Evolutionary conservation across 2,329 filamentous ascomycete genomes (phyloP), one percentile per base, ranked within the genome.

Genomic region (Aspergillus costaricaensis): DNA sequence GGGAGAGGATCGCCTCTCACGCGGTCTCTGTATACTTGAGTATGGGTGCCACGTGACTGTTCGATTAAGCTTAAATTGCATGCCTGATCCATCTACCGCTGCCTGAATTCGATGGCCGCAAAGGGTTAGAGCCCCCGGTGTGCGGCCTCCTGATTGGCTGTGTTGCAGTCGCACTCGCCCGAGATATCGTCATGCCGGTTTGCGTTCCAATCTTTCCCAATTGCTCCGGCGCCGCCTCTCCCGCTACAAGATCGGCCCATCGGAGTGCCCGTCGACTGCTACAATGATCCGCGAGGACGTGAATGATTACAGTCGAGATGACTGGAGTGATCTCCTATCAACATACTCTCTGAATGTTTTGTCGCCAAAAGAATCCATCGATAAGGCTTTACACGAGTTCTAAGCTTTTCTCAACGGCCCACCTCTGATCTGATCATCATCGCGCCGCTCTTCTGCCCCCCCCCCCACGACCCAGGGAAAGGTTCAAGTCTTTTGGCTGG

Each of bases 81-180:
- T 44, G 39, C 53, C 53, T 50, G 53, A 55, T 32, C 23, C 39
- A 30, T 25, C 41, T n/a, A 55, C 17, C n/a, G 15, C 53, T 55
- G 53, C 53, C 53, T 55, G 53, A 55, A 32, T 47, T 27, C 30
- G 12, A 41, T 19, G 53, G 53, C 53, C n/a, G 53, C 52, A n/a
- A 43, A 41, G 25, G 38, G 23, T 17, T 25, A 15, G 23, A 23
- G 19, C 25, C 53, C 32, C 39, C 41, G 17, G 39, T 32, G 30
- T 59, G 39, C 30, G 19, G 12, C 15, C 43, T 52, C 32, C 21
- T 61, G 59, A 61, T 61, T 63, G 56, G 59, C 47, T 38, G 39
- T n/a, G 10, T 14, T 27, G 58, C 32, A 47, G 51, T 50, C 32
- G 15, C 54, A 59, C 39, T 59, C 57, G 25, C 62, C 59, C 44